Percentiles rank a stretch among this genome's conserved stretches.
These are phyloP conservation scores for Globisporangium polare DNA, from an alignment of 352 stramenopile species.

Conservation along the genomic window DNA sequence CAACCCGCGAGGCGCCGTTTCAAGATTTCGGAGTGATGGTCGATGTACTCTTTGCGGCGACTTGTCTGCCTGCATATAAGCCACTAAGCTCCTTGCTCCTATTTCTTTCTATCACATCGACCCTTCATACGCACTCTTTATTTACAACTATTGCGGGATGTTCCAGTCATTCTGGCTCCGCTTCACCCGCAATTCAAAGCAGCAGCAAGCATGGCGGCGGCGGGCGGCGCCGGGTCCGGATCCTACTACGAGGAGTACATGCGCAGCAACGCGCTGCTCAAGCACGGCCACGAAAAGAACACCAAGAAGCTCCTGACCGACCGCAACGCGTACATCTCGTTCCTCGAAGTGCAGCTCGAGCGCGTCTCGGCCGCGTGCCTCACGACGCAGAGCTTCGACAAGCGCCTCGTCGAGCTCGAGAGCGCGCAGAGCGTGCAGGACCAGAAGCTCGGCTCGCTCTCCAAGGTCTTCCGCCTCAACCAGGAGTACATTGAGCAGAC, in stretches of 20 bases:
- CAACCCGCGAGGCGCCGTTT: not conserved
- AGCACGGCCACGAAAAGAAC: conserved; percentile 44
- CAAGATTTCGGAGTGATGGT: conserved; percentile 8
- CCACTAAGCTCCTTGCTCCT: not conserved
- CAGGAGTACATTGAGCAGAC: conserved; percentile 71
- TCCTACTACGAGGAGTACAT: conserved; percentile 87
- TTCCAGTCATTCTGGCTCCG: too few relatives aligned
- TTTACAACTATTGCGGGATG: too few relatives aligned
- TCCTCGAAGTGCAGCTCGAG: conserved; percentile 86
- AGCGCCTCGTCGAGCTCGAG: conserved; percentile 53
- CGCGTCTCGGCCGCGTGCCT: conserved; percentile 80
- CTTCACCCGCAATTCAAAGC: not conserved
- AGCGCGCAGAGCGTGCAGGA: conserved; percentile 35
- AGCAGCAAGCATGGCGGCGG: not conserved
- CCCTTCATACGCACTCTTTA: not conserved
- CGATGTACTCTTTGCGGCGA: not conserved
- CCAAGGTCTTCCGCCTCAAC: conserved; percentile 64
- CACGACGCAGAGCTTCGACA: conserved; percentile 64
- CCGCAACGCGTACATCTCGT: conserved; percentile 83
- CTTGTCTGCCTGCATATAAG: not conserved
- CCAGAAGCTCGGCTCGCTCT: conserved; percentile 59
- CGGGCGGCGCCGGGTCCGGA: conserved; percentile 16
- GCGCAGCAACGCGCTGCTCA: conserved; percentile 65
- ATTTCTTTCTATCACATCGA: not conserved
- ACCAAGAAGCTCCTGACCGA: conserved; percentile 80